Evolutionary conservation across 164 flowering plant genomes (phyloP), one percentile per base, ranked within the genome.

Genomic region (Vitis vinifera): DNA sequence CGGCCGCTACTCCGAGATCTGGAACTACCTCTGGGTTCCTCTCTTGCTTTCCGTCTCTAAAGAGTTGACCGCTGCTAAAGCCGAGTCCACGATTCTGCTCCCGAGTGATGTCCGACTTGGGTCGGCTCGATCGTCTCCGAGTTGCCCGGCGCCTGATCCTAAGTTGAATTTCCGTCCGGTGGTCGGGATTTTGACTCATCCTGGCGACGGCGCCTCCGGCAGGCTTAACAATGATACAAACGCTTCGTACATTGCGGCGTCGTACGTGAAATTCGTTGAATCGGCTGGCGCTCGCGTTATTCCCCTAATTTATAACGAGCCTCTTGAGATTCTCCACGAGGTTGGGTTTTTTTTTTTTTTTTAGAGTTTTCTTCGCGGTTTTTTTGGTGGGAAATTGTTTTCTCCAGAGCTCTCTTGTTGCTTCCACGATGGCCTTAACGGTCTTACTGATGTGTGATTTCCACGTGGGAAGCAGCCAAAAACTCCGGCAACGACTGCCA

Each of bases 171-270:
- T 71, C 76, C 74, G 89, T 57, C 99, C 99, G 51, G 97, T 96
- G 48, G 86, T 96, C 75, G 99, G 99, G 10, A 93, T 96, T 10
- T 53, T 96, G n/a, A 84, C 81, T 55, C 99, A 96, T 66, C 99
- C 99, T 7, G 98, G 99, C 7, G 99, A 96, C 47, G 98, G 99
- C 27, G 98, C 98, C 44, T 89, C 94, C 55, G 99, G 99, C 2
- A 70, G 97, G 68, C 82, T 96, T 14, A 83, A 62, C 52, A 89
- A 90, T 62, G 89, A 78, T 9, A 60, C 90, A 12, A 75, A 79
- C 48, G 89, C 90, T 0, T 93, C 99, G n/a, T 93, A 90, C 59
- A 93, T 95, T 23, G 98, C 99, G 0, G 98, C 99, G 5, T 93
- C 98, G 1, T 95, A 95, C 63, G 98, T 93, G 10, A 95, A 95